A percentile compares a stretch with the other conserved stretches of the same genome.
These are phyloP conservation scores for Fulvia fulva DNA, from an alignment of 2,329 filamentous ascomycete species.

Conservation along the genomic window DNA sequence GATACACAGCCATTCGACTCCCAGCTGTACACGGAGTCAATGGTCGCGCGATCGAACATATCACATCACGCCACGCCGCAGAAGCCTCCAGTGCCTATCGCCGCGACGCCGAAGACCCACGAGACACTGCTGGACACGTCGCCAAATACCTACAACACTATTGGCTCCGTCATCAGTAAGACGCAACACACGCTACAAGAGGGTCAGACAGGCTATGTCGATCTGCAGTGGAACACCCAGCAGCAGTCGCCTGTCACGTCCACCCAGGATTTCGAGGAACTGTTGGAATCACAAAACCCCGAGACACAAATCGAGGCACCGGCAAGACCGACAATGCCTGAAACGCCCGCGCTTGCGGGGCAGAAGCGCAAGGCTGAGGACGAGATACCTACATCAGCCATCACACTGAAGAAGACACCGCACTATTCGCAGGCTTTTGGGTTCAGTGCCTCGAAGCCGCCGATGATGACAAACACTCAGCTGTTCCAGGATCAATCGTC, in stretches of 20 bases:
- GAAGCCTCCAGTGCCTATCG: slow-evolving; percentile 3
- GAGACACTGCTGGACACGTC: not conserved
- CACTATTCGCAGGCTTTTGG: slow-evolving; percentile 40
- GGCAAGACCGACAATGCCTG: slow-evolving; percentile 30
- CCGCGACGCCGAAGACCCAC: slow-evolving; percentile 18
- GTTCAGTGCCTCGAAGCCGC: slow-evolving; percentile 23
- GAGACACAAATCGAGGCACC: slow-evolving; percentile 24
- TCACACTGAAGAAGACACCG: slow-evolving; percentile 39
- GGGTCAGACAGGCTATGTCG: slow-evolving; percentile 32
- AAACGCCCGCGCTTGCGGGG: slow-evolving; percentile 41
- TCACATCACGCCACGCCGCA: slow-evolving; percentile 4
- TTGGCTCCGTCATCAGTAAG: not conserved
- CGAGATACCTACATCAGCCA: slow-evolving; percentile 41
- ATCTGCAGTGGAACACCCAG: slow-evolving; percentile 24
- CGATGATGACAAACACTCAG: slow-evolving; percentile 42
- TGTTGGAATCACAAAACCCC: slow-evolving; percentile 21
- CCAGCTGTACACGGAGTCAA: slow-evolving; percentile 42
- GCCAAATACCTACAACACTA: slow-evolving; percentile 1
- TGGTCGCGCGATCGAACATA: slow-evolving; percentile 5
- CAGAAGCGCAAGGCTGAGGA: slow-evolving; percentile 39
- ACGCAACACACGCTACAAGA: slow-evolving; percentile 19
- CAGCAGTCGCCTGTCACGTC: slow-evolving; percentile 12
- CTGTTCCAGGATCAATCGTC: slow-evolving; percentile 45
- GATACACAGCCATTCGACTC: slow-evolving; percentile 47
- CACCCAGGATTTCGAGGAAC: slow-evolving; percentile 24